These are phyloP conservation scores for Globisporangium recalcitrans DNA, from an alignment of 352 stramenopile genomes.

Conservation along the genomic window DNA sequence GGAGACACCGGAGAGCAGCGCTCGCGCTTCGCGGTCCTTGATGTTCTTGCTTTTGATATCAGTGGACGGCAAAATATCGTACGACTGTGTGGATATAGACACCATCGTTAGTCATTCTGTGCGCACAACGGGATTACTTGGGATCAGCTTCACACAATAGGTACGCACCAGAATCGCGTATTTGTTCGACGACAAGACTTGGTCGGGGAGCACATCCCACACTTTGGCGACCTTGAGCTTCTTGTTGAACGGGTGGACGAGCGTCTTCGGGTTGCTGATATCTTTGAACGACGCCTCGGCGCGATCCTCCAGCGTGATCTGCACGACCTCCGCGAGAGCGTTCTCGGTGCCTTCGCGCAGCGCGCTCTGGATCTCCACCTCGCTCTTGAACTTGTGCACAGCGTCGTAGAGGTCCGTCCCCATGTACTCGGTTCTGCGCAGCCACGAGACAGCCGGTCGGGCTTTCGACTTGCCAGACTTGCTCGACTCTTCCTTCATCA, in stretches of 20 bases:
- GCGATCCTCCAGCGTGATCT: slow-evolving; percentile 66
- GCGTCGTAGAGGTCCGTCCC: slow-evolving; percentile 81
- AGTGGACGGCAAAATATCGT: slow-evolving; percentile 80
- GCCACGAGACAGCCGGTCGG: slow-evolving; percentile 69
- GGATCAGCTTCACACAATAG: not conserved
- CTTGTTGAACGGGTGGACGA: slow-evolving; percentile 81
- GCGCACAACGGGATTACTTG: not conserved
- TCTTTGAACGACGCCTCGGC: slow-evolving; percentile 77
- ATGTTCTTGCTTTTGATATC: slow-evolving; percentile 76
- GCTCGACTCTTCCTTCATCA: slow-evolving; percentile 68
- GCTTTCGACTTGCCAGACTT: slow-evolving; percentile 57
- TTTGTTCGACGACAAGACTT: slow-evolving; percentile 73
- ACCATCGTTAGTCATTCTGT: not conserved
- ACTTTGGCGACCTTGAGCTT: slow-evolving; percentile 75
- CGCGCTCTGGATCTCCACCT: slow-evolving; percentile 78
- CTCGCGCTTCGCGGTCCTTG: slow-evolving; percentile 58
- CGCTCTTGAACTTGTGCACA: slow-evolving; percentile 86
- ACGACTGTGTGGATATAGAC: slow-evolving; percentile 41
- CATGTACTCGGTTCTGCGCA: slow-evolving; percentile 83
- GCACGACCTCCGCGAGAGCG: slow-evolving; percentile 67
- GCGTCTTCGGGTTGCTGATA: slow-evolving; percentile 52
- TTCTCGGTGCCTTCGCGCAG: slow-evolving; percentile 79
- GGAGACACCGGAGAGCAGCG: slow-evolving; percentile 66
- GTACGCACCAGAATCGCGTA: slow-evolving; percentile 71
- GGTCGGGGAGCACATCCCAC: slow-evolving; percentile 81